Conservation (phyloP, 768 basidiomycete species). For the Exsudoporus frostii region DNA sequence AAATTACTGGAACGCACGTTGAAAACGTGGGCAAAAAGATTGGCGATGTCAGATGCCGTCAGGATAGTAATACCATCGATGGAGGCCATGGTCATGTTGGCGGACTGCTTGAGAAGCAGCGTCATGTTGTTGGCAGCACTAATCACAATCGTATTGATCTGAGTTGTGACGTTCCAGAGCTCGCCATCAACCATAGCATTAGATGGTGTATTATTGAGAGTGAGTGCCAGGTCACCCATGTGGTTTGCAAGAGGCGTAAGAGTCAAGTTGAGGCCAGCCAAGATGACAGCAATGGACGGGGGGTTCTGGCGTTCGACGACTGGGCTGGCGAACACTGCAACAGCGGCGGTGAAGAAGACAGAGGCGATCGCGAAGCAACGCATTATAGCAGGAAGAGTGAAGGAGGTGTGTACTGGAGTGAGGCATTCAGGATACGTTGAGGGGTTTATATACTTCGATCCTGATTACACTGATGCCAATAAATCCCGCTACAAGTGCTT, state of each 20-base stretch:
- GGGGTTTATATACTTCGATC: conserved; percentile 15
- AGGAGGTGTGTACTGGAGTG: background rate
- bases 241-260: conserved; percentile 6
- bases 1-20: conserved; percentile 1
- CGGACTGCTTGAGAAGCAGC: background rate
- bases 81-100: background rate
- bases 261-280: background rate
- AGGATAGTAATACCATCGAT: conserved; percentile 1
- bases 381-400: conserved; percentile 1
- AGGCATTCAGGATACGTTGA: background rate
- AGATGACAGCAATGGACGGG: conserved; percentile 2
- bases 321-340: conserved; percentile 8
- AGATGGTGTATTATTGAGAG: too few species aligned
- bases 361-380: conserved; percentile 5
- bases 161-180: too few species aligned
- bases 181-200: too few species aligned
- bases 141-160: conserved; percentile 4
- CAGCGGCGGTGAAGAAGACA: conserved; percentile 5
- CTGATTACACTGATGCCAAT: background rate
- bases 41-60: conserved; percentile 1
- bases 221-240: too few species aligned
- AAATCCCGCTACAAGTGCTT: background rate
- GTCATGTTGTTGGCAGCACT: conserved; percentile 2
- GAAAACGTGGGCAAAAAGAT: background rate
- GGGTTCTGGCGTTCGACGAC: conserved; percentile 2